These are phyloP conservation scores for Colletotrichum australisinense DNA, from an alignment of 2,329 filamentous ascomycete genomes.

Conservation along the genomic window DNA sequence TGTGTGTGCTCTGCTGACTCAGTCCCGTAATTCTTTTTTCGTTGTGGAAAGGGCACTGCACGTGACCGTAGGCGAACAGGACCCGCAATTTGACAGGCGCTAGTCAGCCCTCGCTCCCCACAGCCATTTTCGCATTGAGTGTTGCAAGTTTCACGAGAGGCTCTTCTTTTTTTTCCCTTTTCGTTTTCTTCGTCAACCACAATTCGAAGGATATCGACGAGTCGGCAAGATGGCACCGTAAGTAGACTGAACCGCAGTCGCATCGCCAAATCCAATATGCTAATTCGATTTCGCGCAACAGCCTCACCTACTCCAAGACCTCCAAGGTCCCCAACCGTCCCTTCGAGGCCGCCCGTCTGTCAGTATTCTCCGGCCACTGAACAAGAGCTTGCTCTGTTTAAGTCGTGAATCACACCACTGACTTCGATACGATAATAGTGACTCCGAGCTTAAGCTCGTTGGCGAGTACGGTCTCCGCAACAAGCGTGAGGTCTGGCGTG, in stretches of 20 bases:
- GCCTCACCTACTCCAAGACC: conserved; percentile 95
- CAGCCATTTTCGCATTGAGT: not conserved
- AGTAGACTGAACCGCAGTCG: conserved; percentile 37
- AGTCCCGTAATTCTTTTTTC: conserved; percentile 41
- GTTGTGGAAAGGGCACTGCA: conserved; percentile 43
- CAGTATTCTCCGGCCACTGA: conserved; percentile 97
- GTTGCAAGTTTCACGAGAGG: conserved; percentile 14
- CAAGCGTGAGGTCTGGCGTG: conserved; percentile 99
- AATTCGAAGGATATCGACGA: conserved; percentile 42
- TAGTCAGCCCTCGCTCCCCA: conserved; percentile 11
- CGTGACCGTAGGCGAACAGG: conserved; percentile 40
- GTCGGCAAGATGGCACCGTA: conserved; percentile 57
- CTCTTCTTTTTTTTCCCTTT: conserved; percentile 26
- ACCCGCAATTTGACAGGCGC: not conserved
- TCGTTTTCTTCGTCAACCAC: conserved; percentile 33
- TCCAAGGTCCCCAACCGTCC: conserved; percentile 98
- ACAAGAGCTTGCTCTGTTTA: conserved; percentile 98
- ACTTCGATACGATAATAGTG: conserved; percentile 74
- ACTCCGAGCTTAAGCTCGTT: conserved; percentile 99
- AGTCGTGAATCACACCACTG: conserved; percentile 81
- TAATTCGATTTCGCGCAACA: conserved; percentile 35
- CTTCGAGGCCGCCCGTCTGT: conserved; percentile 99
- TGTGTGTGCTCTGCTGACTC: conserved; percentile 8
- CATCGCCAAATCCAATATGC: conserved; percentile 11
- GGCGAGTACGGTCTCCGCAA: conserved; percentile 99